A percentile compares a stretch with the other conserved stretches of the same genome.
These are phyloP conservation scores for Calonectria pseudoreteaudii DNA, from an alignment of 2,329 filamentous ascomycete species.

Conservation along the genomic window DNA sequence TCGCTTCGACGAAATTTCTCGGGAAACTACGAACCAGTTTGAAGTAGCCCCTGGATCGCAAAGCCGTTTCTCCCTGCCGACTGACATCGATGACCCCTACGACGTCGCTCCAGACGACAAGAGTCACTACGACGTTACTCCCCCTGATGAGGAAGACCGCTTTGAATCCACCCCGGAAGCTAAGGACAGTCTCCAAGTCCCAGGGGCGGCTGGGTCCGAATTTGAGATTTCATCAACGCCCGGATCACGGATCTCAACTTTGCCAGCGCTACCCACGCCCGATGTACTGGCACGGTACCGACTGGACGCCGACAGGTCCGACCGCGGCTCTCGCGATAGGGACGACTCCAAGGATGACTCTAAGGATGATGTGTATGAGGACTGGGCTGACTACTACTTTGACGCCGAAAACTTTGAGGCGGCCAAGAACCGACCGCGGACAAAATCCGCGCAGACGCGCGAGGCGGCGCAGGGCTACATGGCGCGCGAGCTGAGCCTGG, in stretches of 20 bases:
- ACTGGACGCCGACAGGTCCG: slow-evolving; percentile 22
- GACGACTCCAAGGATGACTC: neutral
- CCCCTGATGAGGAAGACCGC: neutral
- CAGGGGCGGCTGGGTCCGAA: slow-evolving; percentile 18
- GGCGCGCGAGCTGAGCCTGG: slow-evolving; percentile 29
- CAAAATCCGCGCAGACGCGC: slow-evolving; percentile 5
- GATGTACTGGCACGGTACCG: slow-evolving; percentile 37
- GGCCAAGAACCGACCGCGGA: slow-evolving; percentile 12
- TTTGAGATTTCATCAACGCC: slow-evolving; percentile 11
- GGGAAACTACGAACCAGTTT: too few relatives aligned
- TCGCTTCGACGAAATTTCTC: neutral
- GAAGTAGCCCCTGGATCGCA: neutral
- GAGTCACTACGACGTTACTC: neutral
- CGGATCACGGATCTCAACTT: slow-evolving; percentile 28
- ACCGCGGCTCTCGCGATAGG: neutral
- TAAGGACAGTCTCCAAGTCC: neutral
- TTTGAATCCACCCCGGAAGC: neutral
- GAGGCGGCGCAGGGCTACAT: slow-evolving; percentile 31
- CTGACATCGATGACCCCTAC: neutral
- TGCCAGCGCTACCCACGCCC: slow-evolving; percentile 38
- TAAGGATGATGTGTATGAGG: slow-evolving; percentile 39
- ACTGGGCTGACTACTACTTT: slow-evolving; percentile 49
- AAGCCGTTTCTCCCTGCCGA: neutral
- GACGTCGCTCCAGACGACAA: neutral
- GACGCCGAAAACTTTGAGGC: slow-evolving; percentile 24